Conservation (phyloP, 768 basidiomycete genomes). For the Suillus decipiens region DNA sequence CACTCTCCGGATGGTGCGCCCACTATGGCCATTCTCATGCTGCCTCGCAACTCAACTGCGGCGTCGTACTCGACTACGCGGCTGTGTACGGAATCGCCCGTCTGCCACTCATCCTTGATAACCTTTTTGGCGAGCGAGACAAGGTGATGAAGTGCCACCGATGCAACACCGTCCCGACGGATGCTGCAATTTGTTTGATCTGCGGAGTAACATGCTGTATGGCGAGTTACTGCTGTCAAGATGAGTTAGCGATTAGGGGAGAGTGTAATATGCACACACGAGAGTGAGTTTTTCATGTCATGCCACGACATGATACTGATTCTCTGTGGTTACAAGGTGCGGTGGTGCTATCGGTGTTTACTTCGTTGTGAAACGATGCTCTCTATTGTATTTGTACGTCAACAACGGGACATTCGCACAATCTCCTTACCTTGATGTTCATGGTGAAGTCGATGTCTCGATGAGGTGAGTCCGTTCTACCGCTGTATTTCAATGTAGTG, state of each 20-base stretch:
- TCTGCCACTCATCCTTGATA: slow-evolving; percentile 81
- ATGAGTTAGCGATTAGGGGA: slow-evolving; percentile 57
- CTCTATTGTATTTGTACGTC: slow-evolving; percentile 85
- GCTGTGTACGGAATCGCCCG: slow-evolving; percentile 79
- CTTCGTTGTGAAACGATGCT: slow-evolving; percentile 90
- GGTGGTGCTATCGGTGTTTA: slow-evolving; percentile 88
- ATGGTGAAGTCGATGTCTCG: slow-evolving; percentile 90
- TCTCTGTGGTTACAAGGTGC: slow-evolving; percentile 54
- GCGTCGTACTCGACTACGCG: slow-evolving; percentile 81
- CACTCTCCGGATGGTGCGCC: slow-evolving; percentile 87
- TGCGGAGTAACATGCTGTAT: slow-evolving; percentile 89
- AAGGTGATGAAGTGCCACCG: slow-evolving; percentile 71
- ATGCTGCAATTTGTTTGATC: slow-evolving; percentile 89
- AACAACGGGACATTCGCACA: slow-evolving; percentile 86
- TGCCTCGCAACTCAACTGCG: slow-evolving; percentile 76
- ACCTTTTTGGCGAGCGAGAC: slow-evolving; percentile 74
- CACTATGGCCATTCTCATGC: slow-evolving; percentile 85
- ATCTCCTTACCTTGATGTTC: slow-evolving; percentile 91
- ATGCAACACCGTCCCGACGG: slow-evolving; percentile 78
- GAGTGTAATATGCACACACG: slow-evolving; percentile 96
- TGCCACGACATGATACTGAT: slow-evolving; percentile 7
- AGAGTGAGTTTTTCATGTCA: slow-evolving; percentile 61
- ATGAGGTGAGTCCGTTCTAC: slow-evolving; percentile 64
- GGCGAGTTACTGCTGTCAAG: slow-evolving; percentile 87
- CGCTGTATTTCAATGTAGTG: not conserved